A percentile compares a stretch with the other conserved stretches of the same genome.
phyloP scores from a whole-genome alignment of 805 yeast genomes.

The Candida taoyuanica region DNA sequence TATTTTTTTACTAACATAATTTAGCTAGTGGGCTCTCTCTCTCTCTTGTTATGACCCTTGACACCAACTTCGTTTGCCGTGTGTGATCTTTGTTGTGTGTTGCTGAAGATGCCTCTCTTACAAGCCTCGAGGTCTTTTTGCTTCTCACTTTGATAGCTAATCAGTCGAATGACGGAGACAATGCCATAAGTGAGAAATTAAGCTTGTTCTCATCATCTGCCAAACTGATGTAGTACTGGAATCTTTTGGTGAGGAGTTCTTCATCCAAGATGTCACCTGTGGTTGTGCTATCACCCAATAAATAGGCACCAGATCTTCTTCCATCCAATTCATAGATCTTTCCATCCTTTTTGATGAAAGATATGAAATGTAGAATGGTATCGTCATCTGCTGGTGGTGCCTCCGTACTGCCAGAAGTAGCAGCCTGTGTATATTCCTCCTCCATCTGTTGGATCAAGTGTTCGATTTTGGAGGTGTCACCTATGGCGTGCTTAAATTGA shows the following conservation, averaged over 20 bases:
- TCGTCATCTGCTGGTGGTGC: conserved; percentile 56
- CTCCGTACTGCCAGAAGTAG: conserved; percentile 41
- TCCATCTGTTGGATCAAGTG: conserved; percentile 44
- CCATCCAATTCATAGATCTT: conserved; percentile 86
- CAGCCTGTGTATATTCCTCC: conserved; percentile 37
- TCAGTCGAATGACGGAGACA: conserved; percentile 50
- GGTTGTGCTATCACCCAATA: conserved; percentile 48
- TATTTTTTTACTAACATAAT: no score
- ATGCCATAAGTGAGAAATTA: conserved; percentile 73
- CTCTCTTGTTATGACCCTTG: neutral
- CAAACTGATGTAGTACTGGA: conserved; percentile 61
- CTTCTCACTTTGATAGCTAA: neutral
- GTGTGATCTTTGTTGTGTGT: neutral
- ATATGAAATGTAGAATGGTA: conserved; percentile 70
- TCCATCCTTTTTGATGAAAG: conserved; percentile 56
- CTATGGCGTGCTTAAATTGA: conserved; percentile 13
- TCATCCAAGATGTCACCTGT: conserved; percentile 58
- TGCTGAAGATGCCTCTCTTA: neutral
- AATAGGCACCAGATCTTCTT: conserved; percentile 70
- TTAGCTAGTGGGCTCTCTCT: no score
- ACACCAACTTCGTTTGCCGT: neutral
- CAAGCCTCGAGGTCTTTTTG: neutral
- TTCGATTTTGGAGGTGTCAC: conserved; percentile 27
- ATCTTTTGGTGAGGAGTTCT: conserved; percentile 44
- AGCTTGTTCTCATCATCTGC: conserved; percentile 56